phyloP scores from a whole-genome alignment of 148 eudicot species.

The Limonium bicolor region DNA sequence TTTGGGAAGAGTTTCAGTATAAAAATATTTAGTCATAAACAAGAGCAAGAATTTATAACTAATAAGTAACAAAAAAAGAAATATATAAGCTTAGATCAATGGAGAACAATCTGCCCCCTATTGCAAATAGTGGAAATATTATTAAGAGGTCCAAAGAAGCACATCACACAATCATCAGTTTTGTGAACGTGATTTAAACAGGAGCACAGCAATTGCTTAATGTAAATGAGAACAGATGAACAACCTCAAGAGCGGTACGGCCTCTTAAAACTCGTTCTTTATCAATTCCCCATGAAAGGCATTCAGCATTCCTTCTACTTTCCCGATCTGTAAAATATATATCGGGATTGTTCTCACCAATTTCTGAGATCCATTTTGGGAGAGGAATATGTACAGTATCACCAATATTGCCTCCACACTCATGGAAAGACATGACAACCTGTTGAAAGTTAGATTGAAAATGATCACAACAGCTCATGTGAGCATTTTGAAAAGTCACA shows the following conservation, averaged over 20 bases:
- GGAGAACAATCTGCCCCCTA: no score
- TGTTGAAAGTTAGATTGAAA: conserved; percentile 7
- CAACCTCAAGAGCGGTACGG: conserved; percentile 86
- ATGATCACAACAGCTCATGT: not conserved
- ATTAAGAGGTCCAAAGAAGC: no score
- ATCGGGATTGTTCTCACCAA: conserved; percentile 71
- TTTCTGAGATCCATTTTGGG: conserved; percentile 67
- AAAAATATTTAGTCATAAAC: no score
- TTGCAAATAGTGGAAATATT: no score
- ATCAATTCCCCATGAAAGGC: conserved; percentile 88
- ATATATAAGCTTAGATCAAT: no score
- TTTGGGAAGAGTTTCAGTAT: no score
- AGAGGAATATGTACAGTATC: conserved; percentile 81
- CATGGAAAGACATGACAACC: conserved; percentile 94
- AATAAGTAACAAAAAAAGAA: no score
- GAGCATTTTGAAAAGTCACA: no score
- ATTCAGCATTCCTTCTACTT: conserved; percentile 55
- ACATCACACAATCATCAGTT: no score
- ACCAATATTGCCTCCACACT: conserved; percentile 85
- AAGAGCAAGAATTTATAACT: no score
- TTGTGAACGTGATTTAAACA: no score
- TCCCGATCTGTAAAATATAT: conserved; percentile 70
- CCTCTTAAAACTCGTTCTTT: conserved; percentile 71
- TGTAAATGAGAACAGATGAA: not conserved
- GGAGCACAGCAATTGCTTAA: not conserved